Base-by-base conservation (phyloP, 768 basidiomycete species). In the Cyclocybe cylindracea region DNA sequence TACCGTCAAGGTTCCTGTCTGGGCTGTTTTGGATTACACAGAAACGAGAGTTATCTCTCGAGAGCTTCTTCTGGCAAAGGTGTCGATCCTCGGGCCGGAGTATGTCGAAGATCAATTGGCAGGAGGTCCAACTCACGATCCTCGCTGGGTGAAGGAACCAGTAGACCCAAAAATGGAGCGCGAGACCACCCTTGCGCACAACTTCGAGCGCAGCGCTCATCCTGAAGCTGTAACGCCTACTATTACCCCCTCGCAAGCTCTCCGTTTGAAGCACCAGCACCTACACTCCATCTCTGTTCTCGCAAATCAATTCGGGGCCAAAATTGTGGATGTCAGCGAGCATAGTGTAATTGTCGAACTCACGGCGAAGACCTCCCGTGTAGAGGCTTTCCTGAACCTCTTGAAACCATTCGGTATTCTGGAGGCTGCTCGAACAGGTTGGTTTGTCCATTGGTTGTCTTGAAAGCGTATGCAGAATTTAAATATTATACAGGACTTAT, bases 1-100 rank as follows among this genome's bases (percentile, higher is more conserved):
- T 29, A 2, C 8, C 46, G n/a, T 19, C 43, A 45, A 97, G 96
- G 95, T 99, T 24, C 97, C 96, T 44, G 97, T 99, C 4, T 99
- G 97, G 97, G 97, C 96, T 29, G 97, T 99, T 32, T 78, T 99
- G 54, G 95, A 99, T 72, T 99, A 98, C 69, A 98, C 96, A 14
- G 82, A 95, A 55, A 98, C 94, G 18, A 84, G 81, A 50, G 85
- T 87, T 29, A 96, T 99, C 67, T 82, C 89, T 58, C 90, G 97
- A 60, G 97, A 99, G 70, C 80, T 98, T 10, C 81, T 98, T 32
- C 87, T 99, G 58, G 91, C 89, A 65, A 99, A 99, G 67, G 86
- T 99, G 3, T 98, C 97, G 52, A 96, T 95, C 64, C 86, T 99
- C 34, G 97, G 97, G 2, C 92, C 95, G 8, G 96, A 99, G 67